Evolutionary conservation across 208 protist genomes (phyloP), one percentile per base, ranked within the genome.

Genomic region (Leishmania major): DNA sequence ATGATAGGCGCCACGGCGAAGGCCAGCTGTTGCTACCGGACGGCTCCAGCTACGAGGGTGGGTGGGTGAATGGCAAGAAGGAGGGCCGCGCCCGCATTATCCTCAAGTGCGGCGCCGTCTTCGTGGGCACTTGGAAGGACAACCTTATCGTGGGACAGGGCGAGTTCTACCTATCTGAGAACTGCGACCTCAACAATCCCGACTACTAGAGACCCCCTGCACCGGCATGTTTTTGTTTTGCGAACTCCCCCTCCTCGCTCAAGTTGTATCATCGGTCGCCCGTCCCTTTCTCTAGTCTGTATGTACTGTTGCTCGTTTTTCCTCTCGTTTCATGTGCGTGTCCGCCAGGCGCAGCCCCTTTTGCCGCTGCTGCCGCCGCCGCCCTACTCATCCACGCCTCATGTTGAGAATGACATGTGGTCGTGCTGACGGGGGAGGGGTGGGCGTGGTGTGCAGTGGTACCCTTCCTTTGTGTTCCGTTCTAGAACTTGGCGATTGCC

Each of bases 171-270:
- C 90, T 98, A n/a, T 96, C 94, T 19, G 91, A 95, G 60, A 94
- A 91, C 79, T 97, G 93, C 81, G 95, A 97, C 78, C 91, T 96
- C 80, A 98, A 87, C 87, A 97, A 98, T 85, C 91, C 96, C 31
- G 95, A 98, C 79, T 98, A 97, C 81, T 98, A 92, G 75, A 64
- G 73, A 35, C n/a, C 8, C 1, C 69, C 5, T 22, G 19, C 31
- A 51, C 13, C 15, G 22, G 8, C 17, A 7, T 77, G 19, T 43
- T 37, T 60, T 80, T 80, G 13, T 62, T 69, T 85, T 70, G 57
- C 66, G 40, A 6, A 73, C 40, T 49, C 67, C 1, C 40, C 19
- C 10, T 51, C 69, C 45, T 8, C 3, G 51, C 4, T 74, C 45
- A 51, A 40, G 28, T 35, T 53, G 69, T 74, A 49, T 31, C 22